Base-by-base conservation (phyloP, 225 moss, liverwort and hornwort species). In the Rhytidiadelphus loreus region DNA sequence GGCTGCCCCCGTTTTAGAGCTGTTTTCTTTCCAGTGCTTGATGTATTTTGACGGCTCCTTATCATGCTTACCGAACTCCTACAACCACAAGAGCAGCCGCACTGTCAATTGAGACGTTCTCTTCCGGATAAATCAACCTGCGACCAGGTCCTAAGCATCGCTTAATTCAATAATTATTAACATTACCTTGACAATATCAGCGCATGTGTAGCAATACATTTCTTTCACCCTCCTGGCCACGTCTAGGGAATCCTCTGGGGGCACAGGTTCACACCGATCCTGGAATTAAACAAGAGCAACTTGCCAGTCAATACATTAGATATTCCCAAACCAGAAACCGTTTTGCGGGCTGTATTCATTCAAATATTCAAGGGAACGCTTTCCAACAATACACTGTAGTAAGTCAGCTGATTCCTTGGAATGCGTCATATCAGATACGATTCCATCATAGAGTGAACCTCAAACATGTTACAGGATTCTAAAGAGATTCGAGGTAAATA, bases 31-130 rank as follows among this genome's bases (percentile, higher is more conserved):
- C 95, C 95, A 97, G 61, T 95, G 93, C 93, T 95, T 97, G 80
- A 97, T 90, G 84, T 95, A 97, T 86, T 96, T 97, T 24, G 94
- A 86, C 74, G 96, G 97, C 91, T 97, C 97, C 90, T 96, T 97
- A 87, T 96, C 96, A 80, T 97, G 96, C 91, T 97, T 97, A 59
- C 95, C 95, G 83, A 96, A 97, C 88, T 97, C 97, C 97, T 97
- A 91, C 89, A 88, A 85, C 61, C 86, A 85, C 76, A 85, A 56
- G 32, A 81, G 57, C 65, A 81, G 58, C 81, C 60, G 11, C 59
- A 69, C 78, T 60, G 29, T 55, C 66, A 72, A 82, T 24, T 76
- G 65, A n/a, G 30, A 82, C 28, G 16, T 30, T 82, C 52, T 83
- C 50, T 41, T 52, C 15, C 11, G 33, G 53, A 70, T 58, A 73